These are phyloP conservation scores for Pseudonitzschia delicatissima DNA, from an alignment of 108 stramenopile genomes.

Conservation along the genomic window DNA sequence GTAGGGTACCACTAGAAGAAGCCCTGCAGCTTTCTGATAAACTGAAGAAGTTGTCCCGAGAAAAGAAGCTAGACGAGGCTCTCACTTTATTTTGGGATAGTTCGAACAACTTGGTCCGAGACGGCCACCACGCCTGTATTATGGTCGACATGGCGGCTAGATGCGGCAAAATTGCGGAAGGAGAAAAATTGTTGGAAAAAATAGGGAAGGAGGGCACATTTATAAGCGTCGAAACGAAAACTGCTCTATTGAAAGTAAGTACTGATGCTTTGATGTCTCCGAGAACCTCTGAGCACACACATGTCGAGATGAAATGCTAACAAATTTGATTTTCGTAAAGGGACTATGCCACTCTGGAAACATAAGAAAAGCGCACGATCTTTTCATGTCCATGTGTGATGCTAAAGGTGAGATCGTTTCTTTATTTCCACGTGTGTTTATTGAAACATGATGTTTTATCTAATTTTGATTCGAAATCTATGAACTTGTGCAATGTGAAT, in stretches of 20 bases:
- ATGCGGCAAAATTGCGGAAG: conserved; percentile 64
- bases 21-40: conserved; percentile 57
- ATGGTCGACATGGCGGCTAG: conserved; percentile 78
- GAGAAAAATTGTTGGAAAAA: conserved; percentile 32
- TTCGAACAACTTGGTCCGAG: conserved; percentile 49
- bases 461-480: too few relatives aligned
- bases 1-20: conserved; percentile 32
- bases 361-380: conserved; percentile 55
- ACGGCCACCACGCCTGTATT: conserved; percentile 79
- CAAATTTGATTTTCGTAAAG: background rate
- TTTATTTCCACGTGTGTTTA: background rate
- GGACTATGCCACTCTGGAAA: conserved; percentile 61
- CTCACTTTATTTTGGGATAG: conserved; percentile 50
- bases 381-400: conserved; percentile 56
- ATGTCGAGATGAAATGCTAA: background rate
- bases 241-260: conserved; percentile 71
- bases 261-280: too few relatives aligned
- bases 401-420: conserved; percentile 15
- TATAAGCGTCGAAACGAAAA: conserved; percentile 61
- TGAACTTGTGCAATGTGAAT: too few relatives aligned
- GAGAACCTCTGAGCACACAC: background rate
- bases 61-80: conserved; percentile 67
- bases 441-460: too few relatives aligned
- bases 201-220: conserved; percentile 9
- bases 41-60: conserved; percentile 60